phyloP scores from a whole-genome alignment of 345 rosid species.

The Corchorus olitorius region DNA sequence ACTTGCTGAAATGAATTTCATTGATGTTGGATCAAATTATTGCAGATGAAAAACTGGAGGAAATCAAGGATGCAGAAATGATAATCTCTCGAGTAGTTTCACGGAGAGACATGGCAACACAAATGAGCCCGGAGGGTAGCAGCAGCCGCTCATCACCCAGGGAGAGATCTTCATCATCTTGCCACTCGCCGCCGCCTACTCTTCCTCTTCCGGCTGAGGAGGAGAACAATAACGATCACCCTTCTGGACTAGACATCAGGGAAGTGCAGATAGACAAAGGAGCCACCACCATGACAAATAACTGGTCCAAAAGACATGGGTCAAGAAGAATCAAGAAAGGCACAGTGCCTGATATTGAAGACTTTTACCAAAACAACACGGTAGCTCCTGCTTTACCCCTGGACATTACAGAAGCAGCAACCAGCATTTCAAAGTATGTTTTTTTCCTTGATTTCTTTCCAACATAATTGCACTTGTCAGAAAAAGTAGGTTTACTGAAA shows the following conservation, averaged over 20 bases:
- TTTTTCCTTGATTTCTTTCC: background rate
- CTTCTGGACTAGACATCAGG: conserved; percentile 60
- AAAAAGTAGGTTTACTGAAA: background rate
- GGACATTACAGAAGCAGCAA: conserved; percentile 64
- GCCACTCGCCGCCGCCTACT: conserved; percentile 42
- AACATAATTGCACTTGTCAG: too few species aligned
- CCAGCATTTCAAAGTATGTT: conserved; percentile 63
- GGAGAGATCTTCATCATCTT: conserved; percentile 37
- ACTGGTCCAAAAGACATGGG: conserved; percentile 55
- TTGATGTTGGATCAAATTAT: conserved; percentile 12
- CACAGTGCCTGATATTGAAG: conserved; percentile 40
- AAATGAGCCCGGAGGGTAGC: conserved; percentile 74
- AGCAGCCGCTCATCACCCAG: conserved; percentile 46
- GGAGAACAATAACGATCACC: conserved; percentile 35
- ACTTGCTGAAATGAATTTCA: background rate
- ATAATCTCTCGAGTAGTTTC: conserved; percentile 48
- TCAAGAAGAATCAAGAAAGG: conserved; percentile 45
- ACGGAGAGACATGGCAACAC: conserved; percentile 89
- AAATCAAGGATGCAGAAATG: conserved; percentile 36
- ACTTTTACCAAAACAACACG: conserved; percentile 27
- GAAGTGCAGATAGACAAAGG: conserved; percentile 82
- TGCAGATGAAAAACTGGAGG: conserved; percentile 64
- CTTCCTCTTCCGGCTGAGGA: conserved; percentile 35
- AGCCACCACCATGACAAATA: conserved; percentile 47
- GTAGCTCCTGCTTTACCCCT: conserved; percentile 47